Evolutionary conservation across 495 filamentous ascomycete species (phyloP).

Genomic region (Hypomontagnella submonticulosa): DNA sequence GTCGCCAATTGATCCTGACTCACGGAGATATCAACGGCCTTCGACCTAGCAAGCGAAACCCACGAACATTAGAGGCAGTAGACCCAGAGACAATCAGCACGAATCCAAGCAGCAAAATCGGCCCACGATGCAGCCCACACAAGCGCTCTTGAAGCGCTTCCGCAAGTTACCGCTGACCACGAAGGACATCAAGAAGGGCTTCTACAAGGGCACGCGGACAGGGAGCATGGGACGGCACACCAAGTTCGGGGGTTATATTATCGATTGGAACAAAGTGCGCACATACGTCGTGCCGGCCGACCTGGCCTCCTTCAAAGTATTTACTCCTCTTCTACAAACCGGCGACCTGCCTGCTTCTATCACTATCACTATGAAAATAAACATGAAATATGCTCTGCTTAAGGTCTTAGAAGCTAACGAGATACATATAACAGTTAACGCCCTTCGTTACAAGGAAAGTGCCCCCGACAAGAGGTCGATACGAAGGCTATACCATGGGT

Average conservation of each 20-base stretch:
- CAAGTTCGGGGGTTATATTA: slow-evolving; percentile 82
- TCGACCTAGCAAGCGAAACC: background rate
- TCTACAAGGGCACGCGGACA: slow-evolving; percentile 93
- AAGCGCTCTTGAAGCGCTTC: slow-evolving; percentile 70
- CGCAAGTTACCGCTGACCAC: slow-evolving; percentile 83
- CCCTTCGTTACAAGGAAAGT: slow-evolving; percentile 84
- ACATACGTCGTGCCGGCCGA: slow-evolving; percentile 84
- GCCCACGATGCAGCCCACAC: slow-evolving; percentile 72
- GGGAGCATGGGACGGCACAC: slow-evolving; percentile 89
- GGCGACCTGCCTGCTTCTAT: too few species aligned
- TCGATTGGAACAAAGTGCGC: slow-evolving; percentile 87
- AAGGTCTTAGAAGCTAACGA: slow-evolving; percentile 21
- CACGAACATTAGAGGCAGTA: slow-evolving; percentile 1
- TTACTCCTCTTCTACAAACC: slow-evolving; percentile 22
- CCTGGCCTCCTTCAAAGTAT: slow-evolving; percentile 76
- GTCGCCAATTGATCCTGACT: background rate
- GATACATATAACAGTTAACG: slow-evolving; percentile 69
- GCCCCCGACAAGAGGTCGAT: slow-evolving; percentile 58
- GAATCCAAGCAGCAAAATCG: background rate
- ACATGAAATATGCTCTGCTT: background rate
- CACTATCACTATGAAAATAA: too few species aligned
- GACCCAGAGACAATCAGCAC: too few species aligned
- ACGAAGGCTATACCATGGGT: slow-evolving; percentile 58
- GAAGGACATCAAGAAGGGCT: slow-evolving; percentile 91
- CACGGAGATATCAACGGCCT: background rate